Base-by-base conservation (phyloP, 2,329 filamentous ascomycete species). In the Aspergillus sp. region DNA sequence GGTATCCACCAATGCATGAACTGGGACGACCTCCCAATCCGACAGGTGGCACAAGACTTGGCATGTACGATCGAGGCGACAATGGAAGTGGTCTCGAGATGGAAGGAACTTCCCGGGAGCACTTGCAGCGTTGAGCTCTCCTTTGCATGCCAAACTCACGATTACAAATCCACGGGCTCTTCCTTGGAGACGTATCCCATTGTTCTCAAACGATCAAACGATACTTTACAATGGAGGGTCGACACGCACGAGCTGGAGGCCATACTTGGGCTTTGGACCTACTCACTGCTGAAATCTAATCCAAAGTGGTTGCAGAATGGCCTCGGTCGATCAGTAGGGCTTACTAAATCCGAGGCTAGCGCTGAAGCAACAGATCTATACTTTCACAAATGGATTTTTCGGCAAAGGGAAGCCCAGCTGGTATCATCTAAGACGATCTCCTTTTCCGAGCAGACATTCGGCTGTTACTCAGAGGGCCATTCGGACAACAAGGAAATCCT, bases 321-420 rank as follows among this genome's bases (percentile, higher is more conserved):
- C 5, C 65, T 73, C 15, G 58, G 49, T 46, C 70, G 71, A 0
- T 57, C 72, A 2, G 54, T 74, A 17, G 71, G 72, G 1, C 41
- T 74, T 13, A 64, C 31, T 8, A 57, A 61, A 17, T 46, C 51
- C 0, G 68, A 74, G 30, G 69, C 71, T 1, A 59, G 52, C 1
- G 48, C 55, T 11, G 60, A 71, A 38, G 65, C 69, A 28, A 71
- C 69, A 0, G 68, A 69, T 17, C 61, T 71, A 17, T 67, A 69
- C 28, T 74, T 72, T 38, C 66, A 71, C 17, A 76, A 75, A 64
- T 76, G 72, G 72, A 72, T 76, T 2, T 73, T 68, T 28, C 64
- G 71, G 2, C 66, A 74, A 30, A 69, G 64, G 0, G 66, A 70
- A 30, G 65, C 69, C 1, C 62, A 22, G 22, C 60, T 71, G 56